Conservation (phyloP, 306 rosid species). For the Canavalia ensiformis region DNA sequence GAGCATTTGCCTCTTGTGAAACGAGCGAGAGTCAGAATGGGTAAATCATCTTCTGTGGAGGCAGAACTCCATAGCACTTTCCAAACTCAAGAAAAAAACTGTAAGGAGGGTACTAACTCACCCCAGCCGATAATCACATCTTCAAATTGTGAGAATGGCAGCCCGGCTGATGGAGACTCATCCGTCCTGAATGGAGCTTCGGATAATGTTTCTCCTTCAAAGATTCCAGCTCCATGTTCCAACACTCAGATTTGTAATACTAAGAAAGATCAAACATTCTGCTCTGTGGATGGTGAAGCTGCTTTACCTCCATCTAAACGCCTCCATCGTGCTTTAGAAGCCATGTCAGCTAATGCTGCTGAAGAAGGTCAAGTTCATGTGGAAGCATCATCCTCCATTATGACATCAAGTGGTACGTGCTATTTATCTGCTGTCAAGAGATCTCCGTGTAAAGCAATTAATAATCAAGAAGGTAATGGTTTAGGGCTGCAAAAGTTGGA, state of each 20-base stretch:
- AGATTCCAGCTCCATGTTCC: constrained; percentile 50
- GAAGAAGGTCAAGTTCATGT: constrained; percentile 65
- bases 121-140: constrained; percentile 50
- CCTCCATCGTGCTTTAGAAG: constrained; percentile 97
- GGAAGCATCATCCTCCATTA: constrained; percentile 55
- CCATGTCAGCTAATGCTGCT: constrained; percentile 97
- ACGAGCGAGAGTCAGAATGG: constrained; percentile 96
- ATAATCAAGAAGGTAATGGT: constrained; percentile 51
- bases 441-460: constrained; percentile 46
- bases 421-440: constrained; percentile 48
- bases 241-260: constrained; percentile 58
- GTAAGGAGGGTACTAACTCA: constrained; percentile 59
- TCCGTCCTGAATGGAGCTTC: constrained; percentile 52
- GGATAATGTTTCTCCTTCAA: constrained; percentile 61
- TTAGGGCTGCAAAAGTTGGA: constrained; percentile 45
- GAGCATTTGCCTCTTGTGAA: constrained; percentile 93
- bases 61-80: constrained; percentile 60
- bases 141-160: constrained; percentile 57
- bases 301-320: constrained; percentile 96
- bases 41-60: constrained; percentile 66
- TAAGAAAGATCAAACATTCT: constrained; percentile 74
- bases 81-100: constrained; percentile 56
- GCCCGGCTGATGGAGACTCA: constrained; percentile 58
- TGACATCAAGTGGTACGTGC: constrained; percentile 50
- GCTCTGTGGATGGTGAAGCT: constrained; percentile 81